Evolutionary conservation across 1,139 yeast species (phyloP).

Genomic region (Yamadazyma trypodendri): DNA sequence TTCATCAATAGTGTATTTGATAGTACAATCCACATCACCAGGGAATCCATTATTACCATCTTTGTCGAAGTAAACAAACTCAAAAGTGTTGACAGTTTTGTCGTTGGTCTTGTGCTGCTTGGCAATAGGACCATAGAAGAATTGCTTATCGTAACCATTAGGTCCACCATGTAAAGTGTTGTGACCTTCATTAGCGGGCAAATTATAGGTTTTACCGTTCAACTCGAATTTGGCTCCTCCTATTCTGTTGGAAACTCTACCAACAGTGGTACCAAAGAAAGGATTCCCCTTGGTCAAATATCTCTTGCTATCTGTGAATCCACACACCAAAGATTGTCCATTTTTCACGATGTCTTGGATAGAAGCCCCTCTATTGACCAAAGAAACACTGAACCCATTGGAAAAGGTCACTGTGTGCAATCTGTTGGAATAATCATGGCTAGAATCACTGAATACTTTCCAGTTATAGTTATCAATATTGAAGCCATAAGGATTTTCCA

Average conservation of each 20-base stretch:
- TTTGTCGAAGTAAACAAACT: slow-evolving; percentile 40
- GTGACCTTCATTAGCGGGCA: slow-evolving; percentile 42
- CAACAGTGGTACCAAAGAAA: slow-evolving; percentile 62
- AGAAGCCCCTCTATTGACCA: slow-evolving; percentile 54
- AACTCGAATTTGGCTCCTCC: slow-evolving; percentile 43
- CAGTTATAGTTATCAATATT: slow-evolving; percentile 36
- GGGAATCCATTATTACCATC: slow-evolving; percentile 58
- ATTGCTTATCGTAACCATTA: slow-evolving; percentile 50
- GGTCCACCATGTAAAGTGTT: slow-evolving; percentile 54
- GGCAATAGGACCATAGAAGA: slow-evolving; percentile 52
- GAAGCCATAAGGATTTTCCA: slow-evolving; percentile 67
- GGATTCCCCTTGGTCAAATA: slow-evolving; percentile 43
- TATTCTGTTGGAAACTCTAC: slow-evolving; percentile 64
- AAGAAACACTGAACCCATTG: slow-evolving; percentile 39
- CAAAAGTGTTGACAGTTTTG: slow-evolving; percentile 24
- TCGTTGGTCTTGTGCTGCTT: slow-evolving; percentile 26
- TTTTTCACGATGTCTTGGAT: slow-evolving; percentile 41
- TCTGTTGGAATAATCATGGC: slow-evolving; percentile 30
- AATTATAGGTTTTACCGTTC: slow-evolving; percentile 37
- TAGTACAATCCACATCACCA: slow-evolving; percentile 45
- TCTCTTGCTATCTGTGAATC: slow-evolving; percentile 34
- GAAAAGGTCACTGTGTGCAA: slow-evolving; percentile 38
- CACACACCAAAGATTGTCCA: slow-evolving; percentile 32
- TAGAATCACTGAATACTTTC: slow-evolving; percentile 26
- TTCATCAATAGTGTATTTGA: slow-evolving; percentile 39